Conservation (phyloP, 176 grass and related monocot genomes). For the Zea luxurians region DNA sequence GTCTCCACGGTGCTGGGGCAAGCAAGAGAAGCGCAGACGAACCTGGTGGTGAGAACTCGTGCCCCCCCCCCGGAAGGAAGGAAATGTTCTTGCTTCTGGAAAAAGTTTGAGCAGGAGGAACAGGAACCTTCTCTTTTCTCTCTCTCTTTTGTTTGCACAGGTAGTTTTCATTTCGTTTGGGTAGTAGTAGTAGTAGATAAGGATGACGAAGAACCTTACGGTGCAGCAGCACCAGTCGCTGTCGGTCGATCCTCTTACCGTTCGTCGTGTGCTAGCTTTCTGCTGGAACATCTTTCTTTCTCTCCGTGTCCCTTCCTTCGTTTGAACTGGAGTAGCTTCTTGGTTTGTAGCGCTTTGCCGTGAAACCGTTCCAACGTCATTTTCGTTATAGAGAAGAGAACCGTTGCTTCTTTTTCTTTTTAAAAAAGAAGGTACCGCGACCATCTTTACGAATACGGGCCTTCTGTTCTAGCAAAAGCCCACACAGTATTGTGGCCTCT, state of each 20-base stretch:
- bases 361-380: background rate
- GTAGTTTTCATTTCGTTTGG: background rate
- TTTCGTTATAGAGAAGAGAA: background rate
- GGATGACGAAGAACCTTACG: slow-evolving; percentile 38
- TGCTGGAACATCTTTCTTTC: background rate
- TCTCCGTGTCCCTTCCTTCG: background rate
- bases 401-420: background rate
- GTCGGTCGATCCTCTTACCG: slow-evolving; percentile 1
- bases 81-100: background rate
- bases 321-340: background rate
- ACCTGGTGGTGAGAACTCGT: background rate
- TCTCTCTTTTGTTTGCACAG: background rate
- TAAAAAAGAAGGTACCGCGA: background rate
- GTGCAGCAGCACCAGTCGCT: background rate
- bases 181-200: slow-evolving; percentile 34
- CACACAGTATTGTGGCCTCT: background rate
- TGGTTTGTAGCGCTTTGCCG: background rate
- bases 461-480: background rate
- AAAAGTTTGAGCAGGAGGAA: background rate
- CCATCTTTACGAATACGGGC: background rate
- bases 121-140: too few relatives aligned
- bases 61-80: background rate
- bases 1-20: background rate
- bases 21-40: background rate
- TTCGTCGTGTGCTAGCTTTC: background rate